Base-by-base conservation (phyloP, 78 protist genomes). In the Diacronema lutheri region DNA sequence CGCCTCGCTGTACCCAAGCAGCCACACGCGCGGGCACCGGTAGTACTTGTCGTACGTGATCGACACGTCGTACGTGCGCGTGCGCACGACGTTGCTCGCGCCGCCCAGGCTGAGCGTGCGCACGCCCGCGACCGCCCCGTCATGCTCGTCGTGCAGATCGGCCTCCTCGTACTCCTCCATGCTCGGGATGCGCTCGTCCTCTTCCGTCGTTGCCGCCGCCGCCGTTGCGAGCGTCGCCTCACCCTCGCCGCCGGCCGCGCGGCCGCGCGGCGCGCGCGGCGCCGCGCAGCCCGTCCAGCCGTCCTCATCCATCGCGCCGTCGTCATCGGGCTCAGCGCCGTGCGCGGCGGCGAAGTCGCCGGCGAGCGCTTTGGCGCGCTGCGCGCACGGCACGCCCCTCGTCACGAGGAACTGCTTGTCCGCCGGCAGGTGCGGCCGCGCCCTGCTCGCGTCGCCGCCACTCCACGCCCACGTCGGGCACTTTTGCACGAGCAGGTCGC, bases 391-490 rank as follows among this genome's bases (percentile, higher is more conserved):
- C 14, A 88, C 90, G 19, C 37, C 26, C 41, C 88, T 71, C 7
- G 95, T 93, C 72, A 94, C 61, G 29, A 97, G 79, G 58, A 78
- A 96, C 88, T 97, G 98, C 85, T 97, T 97, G 56, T 93, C 91
- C 58, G 87, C 79, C 25, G 99, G 99, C 19, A 97, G 81, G 69
- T 84, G 91, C 14, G 69, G 66, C n/a, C 84, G 69, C 69, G 74
- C 69, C 69, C n/a, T 79, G 16, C 38, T 13, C 2, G 84, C 55
- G 5, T 79, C 84, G n/a, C 84, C 66, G 9, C 62, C 69, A 9
- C 58, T 89, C 98, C 99, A 97, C 6, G 80, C 33, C 99, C 99
- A 97, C 37, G 97, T 90, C n/a, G 96, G 96, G 64, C 95, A 94
- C 73, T 95, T 94, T 61, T 62, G 86, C 31, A 93, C 95, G 31